phyloP scores from a whole-genome alignment of 768 basidiomycete species.

The Hypholoma fasciculare region DNA sequence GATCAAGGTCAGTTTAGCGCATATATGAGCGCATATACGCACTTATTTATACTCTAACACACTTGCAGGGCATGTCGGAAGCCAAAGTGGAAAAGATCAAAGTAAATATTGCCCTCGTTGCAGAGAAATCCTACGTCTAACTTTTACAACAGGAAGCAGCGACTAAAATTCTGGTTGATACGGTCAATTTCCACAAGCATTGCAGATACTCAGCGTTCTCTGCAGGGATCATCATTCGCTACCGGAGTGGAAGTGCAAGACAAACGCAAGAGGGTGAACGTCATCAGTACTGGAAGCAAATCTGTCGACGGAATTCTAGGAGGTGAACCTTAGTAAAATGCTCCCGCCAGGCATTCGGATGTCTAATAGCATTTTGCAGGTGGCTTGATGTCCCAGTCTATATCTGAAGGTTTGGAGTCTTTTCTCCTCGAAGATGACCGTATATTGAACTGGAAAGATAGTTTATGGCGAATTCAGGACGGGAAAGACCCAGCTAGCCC shows the following conservation, averaged over 20 bases:
- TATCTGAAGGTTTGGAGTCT: conserved; percentile 71
- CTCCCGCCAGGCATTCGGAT: background rate
- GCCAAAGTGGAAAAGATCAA: conserved; percentile 98
- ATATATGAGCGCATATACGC: conserved; percentile 15
- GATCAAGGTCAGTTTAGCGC: conserved; percentile 67
- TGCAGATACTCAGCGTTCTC: background rate
- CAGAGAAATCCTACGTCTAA: no score
- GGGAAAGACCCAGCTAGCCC: conserved; percentile 93
- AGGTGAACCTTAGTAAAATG: conserved; percentile 42
- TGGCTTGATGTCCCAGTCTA: conserved; percentile 89
- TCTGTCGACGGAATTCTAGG: conserved; percentile 87
- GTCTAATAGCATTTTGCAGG: conserved; percentile 40
- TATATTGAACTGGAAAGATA: conserved; percentile 22
- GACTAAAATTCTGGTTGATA: conserved; percentile 74
- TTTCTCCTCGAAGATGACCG: background rate
- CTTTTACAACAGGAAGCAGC: conserved; percentile 70
- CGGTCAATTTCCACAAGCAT: background rate
- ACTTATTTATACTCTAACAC: conserved; percentile 2
- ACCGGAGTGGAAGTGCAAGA: conserved; percentile 93
- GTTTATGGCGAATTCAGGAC: conserved; percentile 97
- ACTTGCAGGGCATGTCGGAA: conserved; percentile 84
- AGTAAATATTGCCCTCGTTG: conserved; percentile 25
- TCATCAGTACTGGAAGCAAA: conserved; percentile 94
- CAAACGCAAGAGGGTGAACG: conserved; percentile 73
- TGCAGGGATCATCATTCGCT: conserved; percentile 86